These are phyloP conservation scores for Amborella trichopoda DNA, from an alignment of 164 flowering plant species.

Conservation along the genomic window DNA sequence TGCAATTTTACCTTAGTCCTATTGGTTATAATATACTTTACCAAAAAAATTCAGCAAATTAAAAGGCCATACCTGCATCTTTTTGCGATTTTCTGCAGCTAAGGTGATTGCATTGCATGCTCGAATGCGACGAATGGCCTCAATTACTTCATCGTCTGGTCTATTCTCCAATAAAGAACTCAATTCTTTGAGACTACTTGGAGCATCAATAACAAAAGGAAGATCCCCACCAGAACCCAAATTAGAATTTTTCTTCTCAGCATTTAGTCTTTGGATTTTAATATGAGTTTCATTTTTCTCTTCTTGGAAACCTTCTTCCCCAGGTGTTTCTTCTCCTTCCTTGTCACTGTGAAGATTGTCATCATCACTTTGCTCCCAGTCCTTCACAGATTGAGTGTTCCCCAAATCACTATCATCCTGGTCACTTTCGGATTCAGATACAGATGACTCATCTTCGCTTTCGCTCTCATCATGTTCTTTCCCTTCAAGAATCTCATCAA, in stretches of 20 bases:
- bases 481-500: slow-evolving; percentile 57
- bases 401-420: slow-evolving; percentile 18
- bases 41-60: no score
- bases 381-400: slow-evolving; percentile 35
- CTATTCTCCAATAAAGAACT: slow-evolving; percentile 36
- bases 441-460: slow-evolving; percentile 29
- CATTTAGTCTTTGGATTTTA: slow-evolving; percentile 9
- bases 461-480: slow-evolving; percentile 21
- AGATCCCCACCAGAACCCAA: slow-evolving; percentile 37
- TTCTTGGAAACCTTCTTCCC: slow-evolving; percentile 10
- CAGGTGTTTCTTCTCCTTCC: slow-evolving; percentile 24
- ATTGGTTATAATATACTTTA: no score
- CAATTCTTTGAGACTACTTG: slow-evolving; percentile 54
- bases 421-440: slow-evolving; percentile 37
- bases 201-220: slow-evolving; percentile 75
- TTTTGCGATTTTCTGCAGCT: slow-evolving; percentile 81
- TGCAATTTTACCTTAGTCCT: no score
- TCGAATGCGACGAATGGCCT: slow-evolving; percentile 64
- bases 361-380: slow-evolving; percentile 97
- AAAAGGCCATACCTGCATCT: slow-evolving; percentile 63
- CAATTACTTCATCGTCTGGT: slow-evolving; percentile 44
- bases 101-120: slow-evolving; percentile 55
- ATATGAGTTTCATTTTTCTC: slow-evolving; percentile 8
- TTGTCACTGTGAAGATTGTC: slow-evolving; percentile 32
- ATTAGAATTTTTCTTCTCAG: slow-evolving; percentile 9